phyloP scores from a whole-genome alignment of 805 yeast species.

The Ogataea glucozyma region DNA sequence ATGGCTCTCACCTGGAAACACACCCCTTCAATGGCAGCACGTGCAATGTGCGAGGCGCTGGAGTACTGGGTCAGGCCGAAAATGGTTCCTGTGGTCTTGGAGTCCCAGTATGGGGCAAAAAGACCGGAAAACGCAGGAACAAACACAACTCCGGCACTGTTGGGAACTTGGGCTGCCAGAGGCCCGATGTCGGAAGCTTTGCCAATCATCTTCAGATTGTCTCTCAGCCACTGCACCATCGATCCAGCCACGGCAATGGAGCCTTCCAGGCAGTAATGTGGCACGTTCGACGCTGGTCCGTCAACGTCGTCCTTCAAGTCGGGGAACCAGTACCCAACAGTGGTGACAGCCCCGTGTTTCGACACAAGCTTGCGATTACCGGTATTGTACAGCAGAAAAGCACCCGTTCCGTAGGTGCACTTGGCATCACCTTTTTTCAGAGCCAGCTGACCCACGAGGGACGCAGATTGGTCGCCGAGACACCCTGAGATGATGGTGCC shows the following conservation, averaged over 20 bases:
- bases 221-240: constrained; percentile 90
- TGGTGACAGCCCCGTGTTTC: constrained; percentile 81
- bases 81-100: constrained; percentile 88
- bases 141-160: constrained; percentile 89
- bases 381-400: constrained; percentile 85
- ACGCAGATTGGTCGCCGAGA: constrained; percentile 92
- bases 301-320: constrained; percentile 46
- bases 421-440: constrained; percentile 82
- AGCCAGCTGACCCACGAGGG: constrained; percentile 90
- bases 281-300: constrained; percentile 44
- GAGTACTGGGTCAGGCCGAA: constrained; percentile 92
- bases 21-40: constrained; percentile 94
- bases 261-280: constrained; percentile 91
- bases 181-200: constrained; percentile 88
- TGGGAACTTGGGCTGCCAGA: constrained; percentile 75
- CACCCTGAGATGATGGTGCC: constrained; percentile 84
- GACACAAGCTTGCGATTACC: constrained; percentile 73
- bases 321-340: constrained; percentile 90
- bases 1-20: constrained; percentile 93
- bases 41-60: constrained; percentile 86
- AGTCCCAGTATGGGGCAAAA: constrained; percentile 95
- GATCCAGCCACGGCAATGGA: constrained; percentile 96
- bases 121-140: constrained; percentile 94
- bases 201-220: constrained; percentile 79
- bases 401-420: constrained; percentile 96